Conservation (phyloP, 176 grass and related monocot genomes). For the Ensete ventricosum region DNA sequence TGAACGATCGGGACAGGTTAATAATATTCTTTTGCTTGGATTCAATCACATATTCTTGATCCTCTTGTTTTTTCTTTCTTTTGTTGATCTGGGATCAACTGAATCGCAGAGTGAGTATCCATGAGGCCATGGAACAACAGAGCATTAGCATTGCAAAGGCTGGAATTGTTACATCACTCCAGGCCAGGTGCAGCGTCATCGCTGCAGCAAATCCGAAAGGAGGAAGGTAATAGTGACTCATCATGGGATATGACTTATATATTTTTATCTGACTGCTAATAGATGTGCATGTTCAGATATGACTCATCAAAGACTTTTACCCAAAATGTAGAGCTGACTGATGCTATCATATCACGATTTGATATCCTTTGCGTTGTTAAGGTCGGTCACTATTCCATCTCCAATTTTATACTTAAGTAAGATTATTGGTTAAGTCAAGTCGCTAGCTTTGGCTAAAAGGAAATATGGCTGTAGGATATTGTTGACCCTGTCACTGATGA, state of each 20-base stretch:
- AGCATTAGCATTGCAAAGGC: conserved; percentile 99
- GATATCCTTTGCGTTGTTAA: conserved; percentile 95
- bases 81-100: not conserved
- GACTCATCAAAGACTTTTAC: conserved; percentile 94
- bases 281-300: conserved; percentile 50
- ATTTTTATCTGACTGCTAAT: conserved; percentile 7
- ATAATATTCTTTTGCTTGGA: not conserved
- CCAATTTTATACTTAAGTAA: not conserved
- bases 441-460: conserved; percentile 12
- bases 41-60: conserved; percentile 2
- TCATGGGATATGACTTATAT: not conserved
- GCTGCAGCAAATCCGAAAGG: conserved; percentile 89
- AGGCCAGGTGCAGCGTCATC: conserved; percentile 97
- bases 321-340: conserved; percentile 92
- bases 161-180: conserved; percentile 94
- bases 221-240: conserved; percentile 58
- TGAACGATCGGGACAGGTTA: conserved; percentile 99
- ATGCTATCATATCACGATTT: conserved; percentile 97
- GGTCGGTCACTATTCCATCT: conserved; percentile 52
- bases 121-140: conserved; percentile 99
- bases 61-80: not conserved
- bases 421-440: not conserved
- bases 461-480: conserved; percentile 60
- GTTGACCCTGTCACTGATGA: conserved; percentile 94
- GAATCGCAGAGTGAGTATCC: conserved; percentile 82